Conservation (phyloP, 23 red algal genomes). For the Pyropia haitanensis region DNA sequence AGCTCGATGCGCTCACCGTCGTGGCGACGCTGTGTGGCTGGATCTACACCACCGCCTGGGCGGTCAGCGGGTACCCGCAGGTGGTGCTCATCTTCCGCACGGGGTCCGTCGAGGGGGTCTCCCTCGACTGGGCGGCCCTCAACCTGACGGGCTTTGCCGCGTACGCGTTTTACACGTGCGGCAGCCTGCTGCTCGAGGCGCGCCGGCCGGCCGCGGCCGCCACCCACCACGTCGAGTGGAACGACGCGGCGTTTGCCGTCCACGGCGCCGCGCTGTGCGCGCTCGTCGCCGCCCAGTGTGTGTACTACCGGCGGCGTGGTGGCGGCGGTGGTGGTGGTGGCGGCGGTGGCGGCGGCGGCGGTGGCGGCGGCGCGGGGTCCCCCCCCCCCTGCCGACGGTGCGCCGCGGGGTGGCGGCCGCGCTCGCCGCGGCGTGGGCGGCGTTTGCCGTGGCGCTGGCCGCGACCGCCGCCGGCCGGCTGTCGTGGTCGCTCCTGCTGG, state of each 20-base stretch:
- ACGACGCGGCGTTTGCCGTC: conserved; percentile 47
- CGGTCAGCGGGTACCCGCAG: conserved; percentile 55
- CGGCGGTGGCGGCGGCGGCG: neutral
- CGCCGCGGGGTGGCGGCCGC: conserved; percentile 11
- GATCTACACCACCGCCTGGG: conserved; percentile 65
- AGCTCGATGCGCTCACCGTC: neutral
- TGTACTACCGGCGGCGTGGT: conserved; percentile 28
- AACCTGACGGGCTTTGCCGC: conserved; percentile 64
- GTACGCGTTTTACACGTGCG: conserved; percentile 62
- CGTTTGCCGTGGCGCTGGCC: conserved; percentile 10
- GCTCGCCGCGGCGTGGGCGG: conserved; percentile 5
- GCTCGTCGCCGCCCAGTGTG: conserved; percentile 23
- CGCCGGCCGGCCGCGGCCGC: neutral
- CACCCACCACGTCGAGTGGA: conserved; percentile 34
- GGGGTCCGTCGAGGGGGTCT: conserved; percentile 42
- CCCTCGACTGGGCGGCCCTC: conserved; percentile 48
- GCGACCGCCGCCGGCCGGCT: neutral
- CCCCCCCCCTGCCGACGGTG: neutral
- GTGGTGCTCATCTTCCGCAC: conserved; percentile 28
- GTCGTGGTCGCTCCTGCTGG: conserved; percentile 35
- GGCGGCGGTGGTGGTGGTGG: neutral
- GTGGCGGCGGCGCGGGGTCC: too few relatives aligned
- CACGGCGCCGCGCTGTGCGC: conserved; percentile 57
- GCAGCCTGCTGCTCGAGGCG: conserved; percentile 9
- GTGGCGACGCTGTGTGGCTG: conserved; percentile 40